A percentile compares a stretch with the other conserved stretches of the same genome.
These are phyloP conservation scores for Prunus dulcis DNA, from an alignment of 306 rosid species.

Conservation along the genomic window DNA sequence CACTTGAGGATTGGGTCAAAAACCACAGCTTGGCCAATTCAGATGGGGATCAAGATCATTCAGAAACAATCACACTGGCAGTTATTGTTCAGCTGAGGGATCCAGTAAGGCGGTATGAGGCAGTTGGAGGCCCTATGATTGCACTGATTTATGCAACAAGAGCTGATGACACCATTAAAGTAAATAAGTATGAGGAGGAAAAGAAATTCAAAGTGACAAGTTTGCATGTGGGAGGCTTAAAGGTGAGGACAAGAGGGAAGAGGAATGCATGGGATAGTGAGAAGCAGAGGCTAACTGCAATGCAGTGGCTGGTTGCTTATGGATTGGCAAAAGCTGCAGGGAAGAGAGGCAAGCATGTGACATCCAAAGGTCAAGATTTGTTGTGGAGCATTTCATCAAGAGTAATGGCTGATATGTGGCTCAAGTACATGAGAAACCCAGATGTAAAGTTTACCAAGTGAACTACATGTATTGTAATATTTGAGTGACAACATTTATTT, in stretches of 20 bases:
- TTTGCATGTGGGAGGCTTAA: conserved; percentile 81
- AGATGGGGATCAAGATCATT: not conserved
- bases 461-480: not conserved
- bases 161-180: not conserved
- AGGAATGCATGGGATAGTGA: conserved; percentile 66
- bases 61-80: conserved; percentile 41
- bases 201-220: conserved; percentile 57
- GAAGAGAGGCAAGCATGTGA: conserved; percentile 58
- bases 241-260: conserved; percentile 46
- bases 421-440: conserved; percentile 85
- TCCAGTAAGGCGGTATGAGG: conserved; percentile 71
- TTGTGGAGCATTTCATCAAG: conserved; percentile 92
- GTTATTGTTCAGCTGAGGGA: conserved; percentile 72
- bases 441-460: conserved; percentile 61
- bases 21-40: conserved; percentile 29
- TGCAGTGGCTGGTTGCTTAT: conserved; percentile 86
- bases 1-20: conserved; percentile 72
- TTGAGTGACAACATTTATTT: not conserved
- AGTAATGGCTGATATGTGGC: conserved; percentile 96
- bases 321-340: conserved; percentile 63
- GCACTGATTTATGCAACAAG: conserved; percentile 52
- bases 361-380: conserved; percentile 54
- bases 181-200: conserved; percentile 38
- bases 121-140: conserved; percentile 81
- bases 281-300: conserved; percentile 77